These are phyloP conservation scores for Boletus sensibilis DNA, from an alignment of 768 basidiomycete genomes.

Conservation along the genomic window DNA sequence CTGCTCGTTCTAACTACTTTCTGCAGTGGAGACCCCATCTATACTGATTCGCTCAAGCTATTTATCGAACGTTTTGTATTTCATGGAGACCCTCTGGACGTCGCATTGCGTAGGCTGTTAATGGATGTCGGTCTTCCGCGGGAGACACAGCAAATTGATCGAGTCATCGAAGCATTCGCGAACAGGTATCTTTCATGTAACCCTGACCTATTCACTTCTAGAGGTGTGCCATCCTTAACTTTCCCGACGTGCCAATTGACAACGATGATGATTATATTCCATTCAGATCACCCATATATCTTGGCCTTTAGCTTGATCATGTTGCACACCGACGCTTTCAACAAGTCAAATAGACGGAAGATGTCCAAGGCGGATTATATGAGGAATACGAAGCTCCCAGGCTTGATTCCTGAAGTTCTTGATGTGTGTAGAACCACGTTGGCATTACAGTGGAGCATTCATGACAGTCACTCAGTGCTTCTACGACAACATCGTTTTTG, in stretches of 20 bases:
- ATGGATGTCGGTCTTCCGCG: constrained; percentile 90
- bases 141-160: constrained; percentile 98
- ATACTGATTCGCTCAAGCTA: constrained; percentile 61
- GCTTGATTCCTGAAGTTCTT: constrained; percentile 76
- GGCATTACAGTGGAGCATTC: background rate
- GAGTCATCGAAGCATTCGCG: constrained; percentile 95
- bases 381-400: constrained; percentile 87
- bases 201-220: constrained; percentile 69
- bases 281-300: constrained; percentile 87
- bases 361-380: constrained; percentile 96
- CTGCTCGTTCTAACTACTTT: constrained; percentile 9
- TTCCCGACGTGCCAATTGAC: background rate
- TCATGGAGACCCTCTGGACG: constrained; percentile 76
- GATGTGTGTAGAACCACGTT: constrained; percentile 55
- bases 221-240: constrained; percentile 48
- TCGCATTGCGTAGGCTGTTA: constrained; percentile 84
- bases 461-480: constrained; percentile 59
- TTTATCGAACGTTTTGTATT: constrained; percentile 84
- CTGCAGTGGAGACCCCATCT: constrained; percentile 66
- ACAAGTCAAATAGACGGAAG: constrained; percentile 95
- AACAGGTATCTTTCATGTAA: constrained; percentile 81
- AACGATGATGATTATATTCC: background rate
- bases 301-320: constrained; percentile 97
- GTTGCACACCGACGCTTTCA: constrained; percentile 98
- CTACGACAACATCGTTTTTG: constrained; percentile 95